phyloP scores from a whole-genome alignment of 352 stramenopile species.

The Pythium dissotocum region DNA sequence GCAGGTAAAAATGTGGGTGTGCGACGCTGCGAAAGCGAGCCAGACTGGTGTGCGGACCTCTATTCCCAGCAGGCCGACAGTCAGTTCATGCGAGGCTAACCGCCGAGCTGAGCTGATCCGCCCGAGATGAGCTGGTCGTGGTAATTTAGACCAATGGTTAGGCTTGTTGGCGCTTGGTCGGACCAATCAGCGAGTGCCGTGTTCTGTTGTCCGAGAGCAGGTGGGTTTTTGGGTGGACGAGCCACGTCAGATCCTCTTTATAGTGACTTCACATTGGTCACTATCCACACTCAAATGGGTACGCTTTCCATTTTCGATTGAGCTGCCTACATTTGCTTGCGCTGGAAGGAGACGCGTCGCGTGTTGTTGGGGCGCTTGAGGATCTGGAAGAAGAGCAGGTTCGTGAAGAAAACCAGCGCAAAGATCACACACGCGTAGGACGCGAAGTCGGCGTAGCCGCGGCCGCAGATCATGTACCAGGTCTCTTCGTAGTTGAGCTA shows the following conservation, averaged over 20 bases:
- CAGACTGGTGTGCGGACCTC: background rate
- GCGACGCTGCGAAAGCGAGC: constrained; percentile 11
- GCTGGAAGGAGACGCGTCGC: constrained; percentile 58
- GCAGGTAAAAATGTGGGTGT: background rate
- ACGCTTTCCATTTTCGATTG: background rate
- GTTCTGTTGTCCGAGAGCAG: constrained; percentile 21
- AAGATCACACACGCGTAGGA: constrained; percentile 59
- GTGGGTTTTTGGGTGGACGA: constrained; percentile 18
- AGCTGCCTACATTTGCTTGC: constrained; percentile 34
- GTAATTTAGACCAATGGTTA: constrained; percentile 21
- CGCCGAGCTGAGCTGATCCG: constrained; percentile 5
- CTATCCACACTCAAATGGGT: constrained; percentile 5
- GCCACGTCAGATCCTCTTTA: constrained; percentile 4
- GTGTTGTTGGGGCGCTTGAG: constrained; percentile 71
- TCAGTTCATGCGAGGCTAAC: constrained; percentile 1
- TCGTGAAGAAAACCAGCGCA: constrained; percentile 44
- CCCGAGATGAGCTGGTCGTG: background rate
- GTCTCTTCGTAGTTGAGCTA: constrained; percentile 54
- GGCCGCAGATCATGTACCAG: constrained; percentile 87
- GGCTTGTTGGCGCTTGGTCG: constrained; percentile 18
- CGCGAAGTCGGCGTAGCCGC: constrained; percentile 53
- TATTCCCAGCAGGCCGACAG: constrained; percentile 7
- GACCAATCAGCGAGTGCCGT: constrained; percentile 42
- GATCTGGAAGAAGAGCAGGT: constrained; percentile 67
- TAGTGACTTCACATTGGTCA: constrained; percentile 18